Percentiles rank a stretch among this genome's conserved stretches.
Evolutionary conservation across 495 filamentous ascomycete genomes (phyloP).

Genomic region (Chlorociboria aeruginascens): DNA sequence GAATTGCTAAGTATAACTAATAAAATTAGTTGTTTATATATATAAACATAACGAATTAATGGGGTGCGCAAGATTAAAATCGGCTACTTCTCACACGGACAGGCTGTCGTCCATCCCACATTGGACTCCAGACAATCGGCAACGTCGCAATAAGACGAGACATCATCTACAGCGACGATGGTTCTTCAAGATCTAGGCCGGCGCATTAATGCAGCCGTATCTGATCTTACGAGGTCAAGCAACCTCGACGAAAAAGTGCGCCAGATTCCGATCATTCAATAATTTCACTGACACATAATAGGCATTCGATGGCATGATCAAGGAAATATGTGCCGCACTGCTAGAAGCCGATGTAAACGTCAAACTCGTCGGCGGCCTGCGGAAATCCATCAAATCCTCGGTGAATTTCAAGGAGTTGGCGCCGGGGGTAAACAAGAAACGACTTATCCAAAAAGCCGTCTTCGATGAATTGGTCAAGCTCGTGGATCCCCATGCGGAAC

Average conservation of each 20-base stretch:
- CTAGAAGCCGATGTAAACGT: constrained; percentile 95
- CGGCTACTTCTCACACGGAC: too few relatives aligned
- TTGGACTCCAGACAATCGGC: background rate
- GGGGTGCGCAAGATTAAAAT: too few relatives aligned
- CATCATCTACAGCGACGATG: constrained; percentile 42
- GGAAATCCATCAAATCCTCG: constrained; percentile 78
- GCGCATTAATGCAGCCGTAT: constrained; percentile 95
- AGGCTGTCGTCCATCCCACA: background rate
- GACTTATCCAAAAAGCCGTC: constrained; percentile 93
- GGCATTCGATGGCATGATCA: constrained; percentile 97
- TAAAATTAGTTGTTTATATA: too few relatives aligned
- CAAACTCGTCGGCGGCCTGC: constrained; percentile 80
- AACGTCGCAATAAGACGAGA: too few relatives aligned
- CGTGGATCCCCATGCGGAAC: constrained; percentile 89
- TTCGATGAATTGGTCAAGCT: constrained; percentile 94
- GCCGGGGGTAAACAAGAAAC: constrained; percentile 89
- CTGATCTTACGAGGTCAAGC: constrained; percentile 78
- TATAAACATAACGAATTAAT: too few relatives aligned
- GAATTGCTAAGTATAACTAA: too few relatives aligned
- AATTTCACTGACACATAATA: constrained; percentile 24
- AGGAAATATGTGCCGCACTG: constrained; percentile 89
- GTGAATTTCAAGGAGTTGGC: constrained; percentile 92
- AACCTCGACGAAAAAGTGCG: constrained; percentile 92
- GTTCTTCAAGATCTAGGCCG: constrained; percentile 97
- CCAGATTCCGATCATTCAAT: background rate